These are phyloP conservation scores for Cystobasidium ongulense DNA, from an alignment of 768 basidiomycete species.

Conservation along the genomic window DNA sequence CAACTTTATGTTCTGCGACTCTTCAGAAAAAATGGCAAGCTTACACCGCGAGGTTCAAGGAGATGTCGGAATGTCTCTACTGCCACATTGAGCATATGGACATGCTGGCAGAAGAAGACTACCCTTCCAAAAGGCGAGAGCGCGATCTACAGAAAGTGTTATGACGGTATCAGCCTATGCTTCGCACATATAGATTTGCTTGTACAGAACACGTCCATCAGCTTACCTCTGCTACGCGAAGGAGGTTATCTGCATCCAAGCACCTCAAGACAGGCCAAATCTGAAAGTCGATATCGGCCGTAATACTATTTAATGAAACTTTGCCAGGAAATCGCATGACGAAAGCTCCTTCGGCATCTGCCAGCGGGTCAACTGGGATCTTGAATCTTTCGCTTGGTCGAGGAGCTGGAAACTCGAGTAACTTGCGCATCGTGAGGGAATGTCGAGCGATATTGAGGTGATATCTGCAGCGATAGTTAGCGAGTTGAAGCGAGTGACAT, in stretches of 20 bases:
- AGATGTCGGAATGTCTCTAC: constrained; percentile 3
- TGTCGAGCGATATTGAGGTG: constrained; percentile 36
- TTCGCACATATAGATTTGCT: no score
- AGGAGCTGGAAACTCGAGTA: constrained; percentile 44
- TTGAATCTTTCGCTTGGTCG: constrained; percentile 42
- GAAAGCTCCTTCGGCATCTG: constrained; percentile 33
- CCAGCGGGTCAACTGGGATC: constrained; percentile 36
- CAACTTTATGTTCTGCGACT: not conserved
- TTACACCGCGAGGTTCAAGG: constrained; percentile 29
- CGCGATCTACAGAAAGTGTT: constrained; percentile 55
- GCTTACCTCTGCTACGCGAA: constrained; percentile 70
- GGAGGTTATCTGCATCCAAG: constrained; percentile 82
- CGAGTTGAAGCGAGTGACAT: no score
- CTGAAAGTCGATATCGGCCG: constrained; percentile 50
- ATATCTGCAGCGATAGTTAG: constrained; percentile 5
- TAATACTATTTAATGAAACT: constrained; percentile 21
- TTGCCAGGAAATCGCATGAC: constrained; percentile 40
- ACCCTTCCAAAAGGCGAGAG: constrained; percentile 77
- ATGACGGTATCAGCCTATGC: not conserved
- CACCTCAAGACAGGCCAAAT: constrained; percentile 96
- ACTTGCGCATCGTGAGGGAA: constrained; percentile 31
- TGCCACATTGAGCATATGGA: constrained; percentile 68
- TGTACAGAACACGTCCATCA: no score
- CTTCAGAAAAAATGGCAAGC: constrained; percentile 35
- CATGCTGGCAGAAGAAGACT: constrained; percentile 78